Base-by-base conservation (phyloP, 116 monocot genomes). In the Cymodocea nodosa region DNA sequence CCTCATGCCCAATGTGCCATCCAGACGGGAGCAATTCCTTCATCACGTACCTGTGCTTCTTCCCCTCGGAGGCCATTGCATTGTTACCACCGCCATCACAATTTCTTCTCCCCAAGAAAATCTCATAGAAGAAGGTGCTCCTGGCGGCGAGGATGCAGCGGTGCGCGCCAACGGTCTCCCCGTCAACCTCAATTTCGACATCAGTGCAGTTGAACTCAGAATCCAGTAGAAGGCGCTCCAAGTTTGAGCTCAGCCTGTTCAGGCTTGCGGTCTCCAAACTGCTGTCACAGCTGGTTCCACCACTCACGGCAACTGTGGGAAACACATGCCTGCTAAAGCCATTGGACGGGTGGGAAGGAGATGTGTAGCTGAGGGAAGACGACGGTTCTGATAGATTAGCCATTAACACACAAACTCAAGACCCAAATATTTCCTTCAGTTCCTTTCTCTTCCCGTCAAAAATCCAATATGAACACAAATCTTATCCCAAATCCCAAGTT, bases 141-240 rank as follows among this genome's bases (percentile, higher is more conserved):
- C 97, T 73, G 6, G 88, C 83, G 11, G 88, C 81, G 11, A 97
- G 71, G 65, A 97, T 91, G 79, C 88, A 90, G 0, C 91, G 90
- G 75, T 97, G 97, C 54, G 91, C 79, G 15, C 85, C 85, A 23
- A 97, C 70, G 3, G 72, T 23, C 15, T n/a, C 52, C 35, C 88
- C 85, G 9, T 88, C 88, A 16, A 90, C 78, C 56, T 80, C 68
- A 70, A 97, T 70, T 53, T 88, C 85, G 6, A 87, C 97, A 70
- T 97, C 97, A 36, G 77, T 82, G 84, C 81, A 85, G 58, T 85
- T 84, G 70, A 86, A 84, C 3, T 83, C 79, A 23, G 68, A 51
- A 51, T 78, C 78, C 62, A 79, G 20, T 13, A 97, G 80, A 52
- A 97, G 91, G 23, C 67, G 60, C 78, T 88, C 85, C 66, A 97